Conservation (phyloP, 1,284 basidiomycete species). For the Leccinum subatratum region DNA sequence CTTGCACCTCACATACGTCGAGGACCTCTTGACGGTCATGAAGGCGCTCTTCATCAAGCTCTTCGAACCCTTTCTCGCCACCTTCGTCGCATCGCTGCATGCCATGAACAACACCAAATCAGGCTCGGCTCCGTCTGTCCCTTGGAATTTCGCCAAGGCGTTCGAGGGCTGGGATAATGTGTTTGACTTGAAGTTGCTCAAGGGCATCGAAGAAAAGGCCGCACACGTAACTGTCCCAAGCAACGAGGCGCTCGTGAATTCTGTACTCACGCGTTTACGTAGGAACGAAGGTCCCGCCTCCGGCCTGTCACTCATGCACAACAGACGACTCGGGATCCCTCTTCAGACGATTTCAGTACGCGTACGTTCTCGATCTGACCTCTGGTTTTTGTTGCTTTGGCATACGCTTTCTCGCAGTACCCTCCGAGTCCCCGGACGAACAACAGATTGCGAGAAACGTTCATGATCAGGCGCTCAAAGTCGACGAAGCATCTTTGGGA, state of each 20-base stretch:
- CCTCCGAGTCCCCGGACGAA: slow-evolving; percentile 64
- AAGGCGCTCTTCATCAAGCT: slow-evolving; percentile 82
- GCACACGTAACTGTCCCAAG: slow-evolving; percentile 44
- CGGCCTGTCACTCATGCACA: slow-evolving; percentile 41
- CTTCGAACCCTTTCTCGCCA: slow-evolving; percentile 76
- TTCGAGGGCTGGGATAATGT: slow-evolving; percentile 80
- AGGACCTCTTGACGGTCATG: slow-evolving; percentile 76
- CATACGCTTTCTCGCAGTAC: slow-evolving; percentile 38
- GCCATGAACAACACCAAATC: slow-evolving; percentile 47
- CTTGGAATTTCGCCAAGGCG: slow-evolving; percentile 67
- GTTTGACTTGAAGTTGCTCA: slow-evolving; percentile 77
- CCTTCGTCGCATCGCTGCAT: slow-evolving; percentile 78
- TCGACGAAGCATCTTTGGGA: slow-evolving; percentile 79
- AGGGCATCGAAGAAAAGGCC: slow-evolving; percentile 71
- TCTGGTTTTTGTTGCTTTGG: neutral
- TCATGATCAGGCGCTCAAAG: slow-evolving; percentile 85
- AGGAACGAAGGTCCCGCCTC: slow-evolving; percentile 69
- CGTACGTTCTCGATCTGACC: slow-evolving; percentile 30
- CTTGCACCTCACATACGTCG: slow-evolving; percentile 90
- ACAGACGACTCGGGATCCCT: slow-evolving; percentile 43
- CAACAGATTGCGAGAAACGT: slow-evolving; percentile 91
- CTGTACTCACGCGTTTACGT: slow-evolving; percentile 6
- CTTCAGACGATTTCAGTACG: slow-evolving; percentile 58
- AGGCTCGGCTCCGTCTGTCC: slow-evolving; percentile 32
- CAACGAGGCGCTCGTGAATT: neutral